Evolutionary conservation across 225 moss, liverwort and hornwort genomes (phyloP).

Genomic region (Neckera pumila): DNA sequence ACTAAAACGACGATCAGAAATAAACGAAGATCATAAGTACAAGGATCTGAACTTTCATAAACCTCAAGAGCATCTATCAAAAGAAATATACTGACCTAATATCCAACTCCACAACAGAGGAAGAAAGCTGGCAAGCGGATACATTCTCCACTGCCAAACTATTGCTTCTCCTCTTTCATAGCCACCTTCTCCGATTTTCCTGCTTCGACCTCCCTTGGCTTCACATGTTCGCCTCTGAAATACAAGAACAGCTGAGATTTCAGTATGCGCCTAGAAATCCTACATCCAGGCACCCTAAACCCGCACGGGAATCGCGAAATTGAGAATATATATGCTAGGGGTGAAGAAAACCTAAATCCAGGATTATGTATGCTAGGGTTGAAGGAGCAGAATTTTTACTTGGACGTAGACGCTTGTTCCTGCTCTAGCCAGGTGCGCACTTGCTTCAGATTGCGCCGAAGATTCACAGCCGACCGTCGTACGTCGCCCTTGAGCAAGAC

Average conservation of each 20-base stretch:
- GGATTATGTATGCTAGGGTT: background rate
- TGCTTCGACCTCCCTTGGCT: constrained; percentile 58
- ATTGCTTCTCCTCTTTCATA: constrained; percentile 45
- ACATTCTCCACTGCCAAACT: background rate
- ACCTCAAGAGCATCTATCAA: background rate
- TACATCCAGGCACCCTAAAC: background rate
- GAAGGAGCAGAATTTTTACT: constrained; percentile 11
- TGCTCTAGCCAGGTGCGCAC: constrained; percentile 74
- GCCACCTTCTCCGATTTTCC: constrained; percentile 35
- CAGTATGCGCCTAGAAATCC: background rate
- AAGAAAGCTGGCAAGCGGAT: background rate
- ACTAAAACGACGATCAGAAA: background rate
- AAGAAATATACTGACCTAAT: background rate
- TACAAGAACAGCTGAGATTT: background rate
- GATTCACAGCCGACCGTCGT: constrained; percentile 54
- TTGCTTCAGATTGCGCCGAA: constrained; percentile 66
- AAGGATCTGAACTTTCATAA: background rate
- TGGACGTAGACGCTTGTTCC: constrained; percentile 49
- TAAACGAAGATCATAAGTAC: background rate
- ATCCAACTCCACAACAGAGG: background rate
- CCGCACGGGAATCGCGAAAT: background rate
- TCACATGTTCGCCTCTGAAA: constrained; percentile 42
- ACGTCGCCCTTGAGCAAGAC: constrained; percentile 73
- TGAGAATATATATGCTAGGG: background rate
- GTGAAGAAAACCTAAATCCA: background rate